phyloP scores from a whole-genome alignment of 192 early-diverging fungal species.

The Linnemannia elongata region DNA sequence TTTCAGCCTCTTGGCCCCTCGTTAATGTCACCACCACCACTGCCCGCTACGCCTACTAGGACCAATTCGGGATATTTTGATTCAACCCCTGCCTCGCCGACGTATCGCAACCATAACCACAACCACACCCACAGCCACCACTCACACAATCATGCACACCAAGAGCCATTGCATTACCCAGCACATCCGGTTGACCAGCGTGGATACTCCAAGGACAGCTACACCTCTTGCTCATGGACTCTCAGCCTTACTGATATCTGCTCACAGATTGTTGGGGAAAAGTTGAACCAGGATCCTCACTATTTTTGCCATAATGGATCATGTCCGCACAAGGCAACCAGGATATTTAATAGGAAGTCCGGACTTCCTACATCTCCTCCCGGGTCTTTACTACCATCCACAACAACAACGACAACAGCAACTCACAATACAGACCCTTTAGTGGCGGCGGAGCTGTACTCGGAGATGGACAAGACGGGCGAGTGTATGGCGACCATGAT shows the following conservation, averaged over 20 bases:
- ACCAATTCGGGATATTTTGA: not conserved
- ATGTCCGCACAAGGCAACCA: slow-evolving; percentile 24
- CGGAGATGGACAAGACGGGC: not conserved
- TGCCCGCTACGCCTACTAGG: not conserved
- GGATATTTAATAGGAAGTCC: not conserved
- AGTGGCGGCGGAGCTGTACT: not conserved
- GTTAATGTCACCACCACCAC: not conserved
- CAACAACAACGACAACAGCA: not conserved
- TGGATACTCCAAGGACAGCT: slow-evolving; percentile 46
- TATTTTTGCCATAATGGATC: slow-evolving; percentile 23
- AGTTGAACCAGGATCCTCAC: slow-evolving; percentile 32
- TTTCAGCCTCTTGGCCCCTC: not conserved
- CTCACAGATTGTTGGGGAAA: slow-evolving; percentile 42
- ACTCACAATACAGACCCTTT: not conserved
- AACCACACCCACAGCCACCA: not conserved
- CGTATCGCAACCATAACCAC: not conserved
- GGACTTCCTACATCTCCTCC: not conserved
- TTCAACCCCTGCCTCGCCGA: not conserved
- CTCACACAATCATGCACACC: slow-evolving; percentile 5
- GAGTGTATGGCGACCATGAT: slow-evolving; percentile 35
- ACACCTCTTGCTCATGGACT: slow-evolving; percentile 49
- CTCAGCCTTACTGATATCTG: slow-evolving; percentile 45
- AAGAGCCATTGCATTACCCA: not conserved
- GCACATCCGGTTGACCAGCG: slow-evolving; percentile 30
- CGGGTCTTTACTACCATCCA: not conserved